Percentiles rank a stretch among this genome's conserved stretches.
Conservation (phyloP, 495 filamentous ascomycete species). For the Hyaloscypha finlandica region DNA sequence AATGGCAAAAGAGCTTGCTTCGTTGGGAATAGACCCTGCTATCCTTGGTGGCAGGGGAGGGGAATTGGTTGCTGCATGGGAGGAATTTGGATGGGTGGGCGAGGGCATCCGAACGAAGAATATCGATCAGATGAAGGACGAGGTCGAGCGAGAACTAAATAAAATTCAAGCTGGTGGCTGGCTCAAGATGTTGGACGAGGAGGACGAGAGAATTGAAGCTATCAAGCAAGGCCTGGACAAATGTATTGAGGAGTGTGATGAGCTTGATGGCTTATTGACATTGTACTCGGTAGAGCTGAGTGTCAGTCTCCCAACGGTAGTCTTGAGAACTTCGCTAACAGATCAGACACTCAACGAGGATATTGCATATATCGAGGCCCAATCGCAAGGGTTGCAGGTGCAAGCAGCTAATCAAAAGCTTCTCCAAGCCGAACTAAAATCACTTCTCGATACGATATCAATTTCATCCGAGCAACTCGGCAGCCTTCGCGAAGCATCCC, state of each 20-base stretch:
- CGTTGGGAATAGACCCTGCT: conserved; percentile 70
- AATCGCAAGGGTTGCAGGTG: conserved; percentile 93
- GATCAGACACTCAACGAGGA: conserved; percentile 87
- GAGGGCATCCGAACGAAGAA: conserved; percentile 67
- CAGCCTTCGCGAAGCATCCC: conserved; percentile 69
- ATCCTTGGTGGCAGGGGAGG: conserved; percentile 66
- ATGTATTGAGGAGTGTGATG: conserved; percentile 90
- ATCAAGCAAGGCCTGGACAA: conserved; percentile 83
- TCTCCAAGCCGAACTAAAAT: conserved; percentile 82
- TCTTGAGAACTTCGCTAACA: conserved; percentile 38
- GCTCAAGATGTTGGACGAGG: conserved; percentile 83
- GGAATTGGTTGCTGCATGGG: conserved; percentile 72
- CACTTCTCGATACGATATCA: conserved; percentile 80
- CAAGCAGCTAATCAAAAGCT: conserved; percentile 97
- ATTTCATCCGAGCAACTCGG: conserved; percentile 75
- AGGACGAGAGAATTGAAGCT: conserved; percentile 82
- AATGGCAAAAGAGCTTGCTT: conserved; percentile 75
- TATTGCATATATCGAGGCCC: conserved; percentile 94
- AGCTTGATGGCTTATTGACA: conserved; percentile 89
- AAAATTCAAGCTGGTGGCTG: conserved; percentile 91
- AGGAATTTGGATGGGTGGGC: conserved; percentile 89
- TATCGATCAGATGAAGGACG: conserved; percentile 79
- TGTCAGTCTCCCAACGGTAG: conserved; percentile 52
- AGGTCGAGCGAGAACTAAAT: conserved; percentile 83
- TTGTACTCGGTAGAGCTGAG: conserved; percentile 92